These are phyloP conservation scores for Coelastrella sp. DNA, from an alignment of 139 green algal genomes.

Conservation along the genomic window DNA sequence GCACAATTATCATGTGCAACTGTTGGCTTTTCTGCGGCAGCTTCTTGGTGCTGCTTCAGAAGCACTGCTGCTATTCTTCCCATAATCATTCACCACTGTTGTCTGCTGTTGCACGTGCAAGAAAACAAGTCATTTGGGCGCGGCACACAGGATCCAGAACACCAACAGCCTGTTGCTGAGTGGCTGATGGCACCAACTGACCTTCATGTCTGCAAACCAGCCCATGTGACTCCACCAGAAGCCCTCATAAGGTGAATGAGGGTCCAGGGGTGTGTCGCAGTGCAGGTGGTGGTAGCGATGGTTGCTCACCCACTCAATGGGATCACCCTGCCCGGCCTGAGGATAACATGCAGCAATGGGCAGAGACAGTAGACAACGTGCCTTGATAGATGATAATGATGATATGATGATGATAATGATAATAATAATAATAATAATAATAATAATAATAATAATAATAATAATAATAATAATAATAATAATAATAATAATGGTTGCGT, in stretches of 20 bases:
- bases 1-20: too few relatives aligned
- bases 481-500: too few relatives aligned
- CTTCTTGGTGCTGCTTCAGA: not conserved
- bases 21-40: too few relatives aligned
- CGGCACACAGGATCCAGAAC: not conserved
- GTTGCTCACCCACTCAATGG: conserved; percentile 80
- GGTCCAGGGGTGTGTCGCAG: conserved; percentile 91
- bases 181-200: not conserved
- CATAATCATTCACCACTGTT: not conserved
- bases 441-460: too few relatives aligned
- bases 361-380: not conserved
- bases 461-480: too few relatives aligned
- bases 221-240: conserved; percentile 94
- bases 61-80: not conserved
- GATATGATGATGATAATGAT: too few relatives aligned
- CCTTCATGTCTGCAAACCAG: conserved; percentile 89
- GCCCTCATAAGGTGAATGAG: conserved; percentile 82
- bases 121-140: not conserved
- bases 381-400: too few relatives aligned
- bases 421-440: too few relatives aligned
- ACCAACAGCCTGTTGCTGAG: not conserved
- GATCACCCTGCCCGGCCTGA: conserved; percentile 82
- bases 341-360: not conserved
- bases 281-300: conserved; percentile 91
- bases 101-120: not conserved